Evolutionary conservation across 2,329 filamentous ascomycete genomes (phyloP).

Genomic region (Hymenoscyphus infarciens): DNA sequence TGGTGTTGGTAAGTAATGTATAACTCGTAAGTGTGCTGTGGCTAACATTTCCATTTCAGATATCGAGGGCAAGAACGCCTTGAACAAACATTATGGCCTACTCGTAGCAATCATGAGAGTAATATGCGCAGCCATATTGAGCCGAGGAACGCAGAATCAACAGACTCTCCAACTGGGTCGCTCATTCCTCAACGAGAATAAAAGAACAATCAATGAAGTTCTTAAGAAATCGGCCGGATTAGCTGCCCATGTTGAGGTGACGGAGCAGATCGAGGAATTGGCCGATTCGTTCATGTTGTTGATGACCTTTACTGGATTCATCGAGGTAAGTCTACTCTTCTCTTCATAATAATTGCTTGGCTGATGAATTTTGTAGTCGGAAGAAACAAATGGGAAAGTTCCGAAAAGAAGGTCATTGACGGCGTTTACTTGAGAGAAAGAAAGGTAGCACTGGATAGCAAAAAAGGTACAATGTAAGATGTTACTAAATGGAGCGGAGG

Average conservation of each 20-base stretch:
- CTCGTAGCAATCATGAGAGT: conserved; percentile 78
- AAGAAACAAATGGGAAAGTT: too few species aligned
- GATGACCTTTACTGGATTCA: conserved; percentile 76
- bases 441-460: too few species aligned
- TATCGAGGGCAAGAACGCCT: conserved; percentile 28
- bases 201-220: conserved; percentile 79
- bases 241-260: conserved; percentile 45
- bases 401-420: too few species aligned
- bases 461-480: too few species aligned
- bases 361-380: too few species aligned
- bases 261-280: conserved; percentile 66
- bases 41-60: conserved; percentile 26
- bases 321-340: conserved; percentile 62
- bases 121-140: conserved; percentile 76
- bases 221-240: conserved; percentile 88
- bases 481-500: too few species aligned
- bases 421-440: too few species aligned
- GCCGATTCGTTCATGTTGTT: conserved; percentile 83
- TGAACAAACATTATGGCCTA: conserved; percentile 60
- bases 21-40: not conserved
- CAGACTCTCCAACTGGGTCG: conserved; percentile 69
- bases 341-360: not conserved
- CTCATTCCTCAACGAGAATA: conserved; percentile 76
- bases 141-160: conserved; percentile 76
- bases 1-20: conserved; percentile 57